Percentiles rank a stretch among this genome's conserved stretches.
Evolutionary conservation across 805 yeast genomes (phyloP).

Genomic region (Kuraishia borneana): DNA sequence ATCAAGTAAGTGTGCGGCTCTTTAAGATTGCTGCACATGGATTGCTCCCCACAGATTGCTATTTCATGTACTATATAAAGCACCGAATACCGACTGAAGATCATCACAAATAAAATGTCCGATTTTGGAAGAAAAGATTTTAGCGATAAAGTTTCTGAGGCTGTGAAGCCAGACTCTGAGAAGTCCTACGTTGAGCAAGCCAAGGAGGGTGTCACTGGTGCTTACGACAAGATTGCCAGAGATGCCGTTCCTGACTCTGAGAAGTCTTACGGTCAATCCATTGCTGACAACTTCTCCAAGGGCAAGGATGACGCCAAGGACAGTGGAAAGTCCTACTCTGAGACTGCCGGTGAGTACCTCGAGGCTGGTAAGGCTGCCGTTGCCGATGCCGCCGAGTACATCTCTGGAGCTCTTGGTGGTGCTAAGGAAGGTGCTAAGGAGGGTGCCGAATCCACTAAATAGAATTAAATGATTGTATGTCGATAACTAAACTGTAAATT

Average conservation of each 20-base stretch:
- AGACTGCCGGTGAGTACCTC: constrained; percentile 32
- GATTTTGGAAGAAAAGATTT: constrained; percentile 62
- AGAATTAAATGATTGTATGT: too few species aligned
- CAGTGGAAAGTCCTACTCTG: constrained; percentile 19
- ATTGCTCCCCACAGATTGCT: too few species aligned
- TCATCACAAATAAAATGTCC: not conserved
- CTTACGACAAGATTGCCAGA: constrained; percentile 54
- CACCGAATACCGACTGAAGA: too few species aligned
- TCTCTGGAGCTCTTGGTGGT: constrained; percentile 53
- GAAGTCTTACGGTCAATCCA: constrained; percentile 61
- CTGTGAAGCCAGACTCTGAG: constrained; percentile 58
- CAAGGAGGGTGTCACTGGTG: constrained; percentile 58
- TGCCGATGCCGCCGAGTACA: constrained; percentile 37
- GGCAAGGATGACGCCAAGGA: constrained; percentile 35
- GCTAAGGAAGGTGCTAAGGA: constrained; percentile 41
- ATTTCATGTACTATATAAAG: too few species aligned
- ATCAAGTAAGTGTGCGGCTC: too few species aligned
- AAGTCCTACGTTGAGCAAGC: constrained; percentile 56
- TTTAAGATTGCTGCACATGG: too few species aligned
- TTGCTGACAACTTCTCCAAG: constrained; percentile 29
- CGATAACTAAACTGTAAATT: too few species aligned
- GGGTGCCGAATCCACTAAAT: constrained; percentile 14
- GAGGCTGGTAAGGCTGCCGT: constrained; percentile 38
- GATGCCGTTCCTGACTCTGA: constrained; percentile 50
- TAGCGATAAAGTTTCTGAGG: constrained; percentile 56